A percentile compares a stretch with the other conserved stretches of the same genome.
Evolutionary conservation across 2,329 filamentous ascomycete species (phyloP).

Genomic region (Fusarium compactum): DNA sequence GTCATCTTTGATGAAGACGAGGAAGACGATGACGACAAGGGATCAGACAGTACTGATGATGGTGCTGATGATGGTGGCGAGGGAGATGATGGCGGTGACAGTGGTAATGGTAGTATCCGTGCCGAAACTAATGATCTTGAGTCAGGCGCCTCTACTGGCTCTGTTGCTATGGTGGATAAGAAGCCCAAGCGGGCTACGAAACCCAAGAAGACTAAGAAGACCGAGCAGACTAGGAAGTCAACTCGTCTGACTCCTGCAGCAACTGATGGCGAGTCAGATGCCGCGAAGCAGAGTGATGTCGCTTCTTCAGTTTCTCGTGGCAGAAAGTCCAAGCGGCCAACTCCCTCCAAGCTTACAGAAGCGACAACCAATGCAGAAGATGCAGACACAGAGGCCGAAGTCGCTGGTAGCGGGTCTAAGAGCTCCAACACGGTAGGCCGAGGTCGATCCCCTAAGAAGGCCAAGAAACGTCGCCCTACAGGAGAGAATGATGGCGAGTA

Average conservation of each 20-base stretch:
- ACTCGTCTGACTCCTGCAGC: background rate
- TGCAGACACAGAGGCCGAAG: too few relatives aligned
- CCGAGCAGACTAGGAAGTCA: background rate
- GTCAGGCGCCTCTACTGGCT: background rate
- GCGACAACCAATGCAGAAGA: too few relatives aligned
- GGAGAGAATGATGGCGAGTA: conserved; percentile 16
- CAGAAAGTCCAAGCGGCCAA: background rate
- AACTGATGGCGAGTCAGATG: background rate
- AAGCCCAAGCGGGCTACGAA: background rate
- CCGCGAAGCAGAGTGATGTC: conserved; percentile 6
- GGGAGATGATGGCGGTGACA: background rate
- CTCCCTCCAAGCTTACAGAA: background rate
- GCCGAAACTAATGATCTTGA: background rate
- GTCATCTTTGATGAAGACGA: background rate
- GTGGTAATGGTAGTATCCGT: background rate
- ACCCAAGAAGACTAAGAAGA: background rate
- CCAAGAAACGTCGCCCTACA: background rate
- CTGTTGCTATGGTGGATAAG: background rate
- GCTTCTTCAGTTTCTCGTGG: conserved; percentile 5
- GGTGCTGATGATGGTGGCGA: background rate
- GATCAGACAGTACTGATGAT: background rate
- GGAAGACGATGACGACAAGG: background rate
- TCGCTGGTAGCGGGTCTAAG: conserved; percentile 10
- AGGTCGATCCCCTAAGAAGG: conserved; percentile 3
- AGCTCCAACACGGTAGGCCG: conserved; percentile 7